Evolutionary conservation across 148 eudicot genomes (phyloP), one percentile per base, ranked within the genome.

Genomic region (Dysphania ambrosioides): DNA sequence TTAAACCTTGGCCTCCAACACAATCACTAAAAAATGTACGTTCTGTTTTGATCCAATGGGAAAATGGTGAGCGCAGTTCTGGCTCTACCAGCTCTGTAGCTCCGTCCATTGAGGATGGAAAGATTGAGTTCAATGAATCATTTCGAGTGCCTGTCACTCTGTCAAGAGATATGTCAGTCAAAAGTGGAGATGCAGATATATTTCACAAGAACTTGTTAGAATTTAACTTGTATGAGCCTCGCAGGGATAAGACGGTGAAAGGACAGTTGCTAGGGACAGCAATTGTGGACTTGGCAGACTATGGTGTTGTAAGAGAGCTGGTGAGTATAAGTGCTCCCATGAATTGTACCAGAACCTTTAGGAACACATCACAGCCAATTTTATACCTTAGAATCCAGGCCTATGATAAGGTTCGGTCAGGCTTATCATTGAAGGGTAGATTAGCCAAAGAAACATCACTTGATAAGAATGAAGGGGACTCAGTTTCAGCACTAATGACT

Each of bases 1-100:
- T 95, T 51, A 95, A 92, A 79, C 99, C 99, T 51, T 95, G 99
- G 99, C 97, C 99, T 16, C 97, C 99, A 31, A 92, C 97, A 53
- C 93, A 90, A 71, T 90, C 92, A 24, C 64, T 92, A 63, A 90
- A 87, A 72, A 72, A 75, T n/a, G 82, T 90, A 15, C 92, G 96
- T 23, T 85, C 96, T 1, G 91, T 88, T 35, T 74, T 90, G 68
- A 81, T 95, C 44, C 96, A 90, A 72, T 95, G 97, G 99, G 93
- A 89, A 78, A 85, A 88, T 35, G 90, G 97, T 21, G 90, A 89
- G 30, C 84, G 79, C 66, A 83, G 42, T 74, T 83, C 91, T 40
- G 97, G 99, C 47, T 82, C 82, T 57, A 92, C 97, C 34, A 87
- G 76, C 56, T 71, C 87, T 19, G 96, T 83, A 71, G 82, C 80